phyloP scores from a whole-genome alignment of 176 grass and related monocot species.

The Aegilops umbellulata region DNA sequence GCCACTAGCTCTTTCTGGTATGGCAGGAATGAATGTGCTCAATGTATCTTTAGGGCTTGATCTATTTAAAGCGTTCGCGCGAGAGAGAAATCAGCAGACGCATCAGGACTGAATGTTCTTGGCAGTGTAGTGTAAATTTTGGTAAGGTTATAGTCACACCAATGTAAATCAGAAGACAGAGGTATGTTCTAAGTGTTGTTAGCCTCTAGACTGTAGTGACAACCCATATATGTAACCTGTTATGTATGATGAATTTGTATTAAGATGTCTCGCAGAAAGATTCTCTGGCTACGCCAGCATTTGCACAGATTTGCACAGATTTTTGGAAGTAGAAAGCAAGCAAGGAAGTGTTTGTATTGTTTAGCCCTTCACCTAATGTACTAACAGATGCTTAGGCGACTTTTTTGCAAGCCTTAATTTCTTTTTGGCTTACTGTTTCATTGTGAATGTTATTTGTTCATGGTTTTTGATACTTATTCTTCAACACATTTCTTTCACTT shows the following conservation, averaged over 20 bases:
- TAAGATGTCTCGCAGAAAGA: constrained; percentile 1
- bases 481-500: not conserved
- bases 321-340: not conserved
- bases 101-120: constrained; percentile 56
- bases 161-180: constrained; percentile 19
- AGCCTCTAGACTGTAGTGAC: not conserved
- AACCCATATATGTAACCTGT: not conserved
- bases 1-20: constrained; percentile 81
- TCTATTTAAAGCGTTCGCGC: constrained; percentile 61
- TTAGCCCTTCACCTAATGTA: not conserved
- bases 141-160: constrained; percentile 10
- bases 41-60: constrained; percentile 83
- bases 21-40: constrained; percentile 92
- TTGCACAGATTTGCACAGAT: constrained; percentile 17
- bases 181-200: constrained; percentile 29
- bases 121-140: constrained; percentile 28
- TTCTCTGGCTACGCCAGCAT: not conserved
- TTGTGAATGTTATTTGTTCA: not conserved
- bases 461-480: not conserved
- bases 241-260: constrained; percentile 15
- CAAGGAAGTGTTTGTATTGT: not conserved
- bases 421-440: not conserved
- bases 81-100: constrained; percentile 64
- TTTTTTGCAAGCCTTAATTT: not conserved
- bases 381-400: not conserved